Base-by-base conservation (phyloP, 2,329 filamentous ascomycete species). In the Reticulascus tulasneorum region DNA sequence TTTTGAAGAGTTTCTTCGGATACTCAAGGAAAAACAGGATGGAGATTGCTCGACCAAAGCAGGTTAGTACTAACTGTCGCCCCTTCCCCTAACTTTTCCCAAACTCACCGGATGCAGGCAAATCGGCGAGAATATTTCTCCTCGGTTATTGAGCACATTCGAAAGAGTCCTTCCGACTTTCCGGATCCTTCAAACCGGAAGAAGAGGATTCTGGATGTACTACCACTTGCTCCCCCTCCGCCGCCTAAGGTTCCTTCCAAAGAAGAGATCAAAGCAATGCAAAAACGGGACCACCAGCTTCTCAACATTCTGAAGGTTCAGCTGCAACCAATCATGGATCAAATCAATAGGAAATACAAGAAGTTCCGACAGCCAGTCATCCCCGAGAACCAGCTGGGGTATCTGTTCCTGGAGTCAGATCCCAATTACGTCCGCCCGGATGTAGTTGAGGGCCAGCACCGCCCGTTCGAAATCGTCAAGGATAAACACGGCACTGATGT, bases 271-370 rank as follows among this genome's bases (percentile, higher is more conserved):
- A 89, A 88, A 55, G 78, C 76, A 3, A 80, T 91, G 56, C 85
- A 84, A 61, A 85, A 88, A 60, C 78, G 79, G 44, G 94, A 98
- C 54, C 82, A 87, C 31, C 81, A 91, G 46, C 78, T 83, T 9
- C 72, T 97, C 35, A 96, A 97, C 56, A 69, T 84, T 40, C 69
- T 98, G 47, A 98, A 97, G 66, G 81, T 94, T 24, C 72, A 84
- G 35, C 79, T 98, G 36, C 90, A 96, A 59, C 88, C 87, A 3
- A 87, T 97, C 48, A 96, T 98, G 89, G 91, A 98, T 49, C 88
- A 96, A 62, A 87, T 98, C 55, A 93, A 94, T 59, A 73, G 75
- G 44, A 89, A 85, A 56, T 94, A 95, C 64, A 86, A 84, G 56
- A 88, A 88, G 48, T 97, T 97, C 63, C 77, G 89, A 42, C 79